phyloP scores from a whole-genome alignment of 805 yeast genomes.

The Ogataea methanolica region DNA sequence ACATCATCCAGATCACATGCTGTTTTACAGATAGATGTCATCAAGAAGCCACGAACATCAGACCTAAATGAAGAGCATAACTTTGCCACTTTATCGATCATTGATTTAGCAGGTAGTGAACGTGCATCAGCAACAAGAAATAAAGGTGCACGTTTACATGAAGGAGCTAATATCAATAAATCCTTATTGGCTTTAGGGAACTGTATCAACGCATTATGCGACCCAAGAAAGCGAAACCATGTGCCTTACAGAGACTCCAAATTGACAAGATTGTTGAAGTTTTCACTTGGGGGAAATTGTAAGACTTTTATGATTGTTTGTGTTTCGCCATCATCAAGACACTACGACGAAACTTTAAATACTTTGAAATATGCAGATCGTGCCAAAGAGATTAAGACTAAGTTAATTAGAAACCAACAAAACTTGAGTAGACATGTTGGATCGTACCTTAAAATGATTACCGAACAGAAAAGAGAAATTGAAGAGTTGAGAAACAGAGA shows the following conservation, averaged over 20 bases:
- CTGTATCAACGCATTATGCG: conserved; percentile 89
- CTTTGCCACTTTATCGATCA: conserved; percentile 77
- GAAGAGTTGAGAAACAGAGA: conserved; percentile 61
- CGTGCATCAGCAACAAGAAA: conserved; percentile 88
- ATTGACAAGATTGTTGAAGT: conserved; percentile 78
- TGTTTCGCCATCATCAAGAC: conserved; percentile 78
- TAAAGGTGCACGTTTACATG: conserved; percentile 73
- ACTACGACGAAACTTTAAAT: conserved; percentile 90
- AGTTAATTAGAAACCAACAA: conserved; percentile 66
- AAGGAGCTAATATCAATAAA: conserved; percentile 91
- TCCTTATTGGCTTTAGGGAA: conserved; percentile 87
- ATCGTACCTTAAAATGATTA: conserved; percentile 76
- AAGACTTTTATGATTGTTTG: conserved; percentile 96
- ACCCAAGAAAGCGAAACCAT: conserved; percentile 60
- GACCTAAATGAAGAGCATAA: conserved; percentile 64
- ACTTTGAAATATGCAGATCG: conserved; percentile 88
- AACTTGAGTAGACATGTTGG: conserved; percentile 80
- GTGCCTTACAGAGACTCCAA: conserved; percentile 91
- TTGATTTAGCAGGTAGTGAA: conserved; percentile 94
- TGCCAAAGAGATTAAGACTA: conserved; percentile 87
- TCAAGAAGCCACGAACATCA: conserved; percentile 53
- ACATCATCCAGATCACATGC: conserved; percentile 94
- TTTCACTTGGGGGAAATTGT: conserved; percentile 91
- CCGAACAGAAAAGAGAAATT: conserved; percentile 73
- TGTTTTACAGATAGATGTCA: conserved; percentile 74